Evolutionary conservation across 768 basidiomycete species (phyloP), one percentile per base, ranked within the genome.

Genomic region (Exsudoporus frostii): DNA sequence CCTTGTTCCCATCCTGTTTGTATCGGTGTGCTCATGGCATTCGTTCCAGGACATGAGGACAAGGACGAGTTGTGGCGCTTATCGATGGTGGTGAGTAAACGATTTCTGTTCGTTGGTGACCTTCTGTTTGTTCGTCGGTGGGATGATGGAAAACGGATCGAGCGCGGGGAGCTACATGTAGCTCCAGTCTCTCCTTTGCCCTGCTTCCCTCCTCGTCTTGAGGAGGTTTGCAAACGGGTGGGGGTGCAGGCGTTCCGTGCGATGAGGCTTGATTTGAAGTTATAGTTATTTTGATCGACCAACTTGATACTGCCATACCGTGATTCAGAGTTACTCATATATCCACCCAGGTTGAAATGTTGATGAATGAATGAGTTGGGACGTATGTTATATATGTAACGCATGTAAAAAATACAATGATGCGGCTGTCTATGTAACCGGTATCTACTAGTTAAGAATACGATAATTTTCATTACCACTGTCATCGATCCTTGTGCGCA

Each of bases 271-370:
- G 25, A 45, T 42, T 44, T 29, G 33, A 46, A 53, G 69, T 70
- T 67, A 69, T 69, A 65, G 64, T 69, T 69, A 66, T 69, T 70
- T 65, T 69, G 67, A 69, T 37, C 61, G 57, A 48, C 38, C 6
- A 20, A 45, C 46, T 48, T 13, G 11, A 0, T 29, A 8, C 41
- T 2, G 7, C 4, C 7, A 0, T 22, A 20, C 6, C 1, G 13
- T 14, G 22, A 3, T 37, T 48, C 30, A 33, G 13, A 25, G 19
- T 50, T 32, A 33, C 61, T 65, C 14, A 66, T 19, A 14, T 25
- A n/a, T 29, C 45, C 32, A 25, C 50, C n/a, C 46, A 54, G 49
- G 37, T 36, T 11, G n/a, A n/a, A n/a, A n/a, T n/a, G n/a, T n/a
- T n/a, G 19, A 15, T 34, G 34, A 25, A 45, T 4, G 24, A 44